A percentile compares a stretch with the other conserved stretches of the same genome.
phyloP scores from a whole-genome alignment of 1,139 yeast genomes.

The Debaryomyces subglobosus region DNA sequence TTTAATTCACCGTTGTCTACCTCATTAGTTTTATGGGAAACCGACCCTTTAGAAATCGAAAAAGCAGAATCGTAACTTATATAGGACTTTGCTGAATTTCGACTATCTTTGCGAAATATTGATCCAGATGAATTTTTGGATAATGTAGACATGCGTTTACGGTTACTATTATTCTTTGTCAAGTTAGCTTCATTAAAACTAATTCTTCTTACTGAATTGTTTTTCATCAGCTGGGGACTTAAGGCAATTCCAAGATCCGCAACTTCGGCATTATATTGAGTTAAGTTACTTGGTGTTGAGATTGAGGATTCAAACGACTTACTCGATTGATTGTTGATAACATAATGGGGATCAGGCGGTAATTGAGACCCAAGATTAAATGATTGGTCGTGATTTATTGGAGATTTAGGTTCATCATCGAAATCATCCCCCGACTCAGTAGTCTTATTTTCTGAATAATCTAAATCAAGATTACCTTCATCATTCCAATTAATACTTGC shows the following conservation, averaged over 20 bases:
- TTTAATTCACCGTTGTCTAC: slow-evolving; percentile 26
- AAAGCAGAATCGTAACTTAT: slow-evolving; percentile 59
- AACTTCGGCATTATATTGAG: slow-evolving; percentile 46
- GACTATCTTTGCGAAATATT: slow-evolving; percentile 28
- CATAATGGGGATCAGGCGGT: slow-evolving; percentile 20
- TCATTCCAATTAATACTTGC: slow-evolving; percentile 51
- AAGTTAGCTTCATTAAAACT: slow-evolving; percentile 28
- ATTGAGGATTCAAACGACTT: slow-evolving; percentile 33
- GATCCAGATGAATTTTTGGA: slow-evolving; percentile 32
- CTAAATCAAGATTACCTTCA: slow-evolving; percentile 35
- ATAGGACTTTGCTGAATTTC: slow-evolving; percentile 48
- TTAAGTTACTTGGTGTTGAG: slow-evolving; percentile 46
- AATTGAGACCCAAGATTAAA: slow-evolving; percentile 24
- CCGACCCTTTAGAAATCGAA: slow-evolving; percentile 38
- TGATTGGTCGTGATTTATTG: slow-evolving; percentile 14
- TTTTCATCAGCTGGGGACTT: slow-evolving; percentile 41
- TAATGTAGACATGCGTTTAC: slow-evolving; percentile 24
- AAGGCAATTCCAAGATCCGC: slow-evolving; percentile 49
- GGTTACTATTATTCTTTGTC: slow-evolving; percentile 10
- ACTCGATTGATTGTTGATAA: slow-evolving; percentile 18
- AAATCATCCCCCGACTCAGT: slow-evolving; percentile 10
- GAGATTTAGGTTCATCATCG: slow-evolving; percentile 8
- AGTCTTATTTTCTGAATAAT: slow-evolving; percentile 21
- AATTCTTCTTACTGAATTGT: slow-evolving; percentile 25
- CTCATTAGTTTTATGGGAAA: slow-evolving; percentile 17